Percentiles rank a stretch among this genome's conserved stretches.
Evolutionary conservation across 176 grass and related monocot genomes (phyloP).

Genomic region (Lolium rigidum): DNA sequence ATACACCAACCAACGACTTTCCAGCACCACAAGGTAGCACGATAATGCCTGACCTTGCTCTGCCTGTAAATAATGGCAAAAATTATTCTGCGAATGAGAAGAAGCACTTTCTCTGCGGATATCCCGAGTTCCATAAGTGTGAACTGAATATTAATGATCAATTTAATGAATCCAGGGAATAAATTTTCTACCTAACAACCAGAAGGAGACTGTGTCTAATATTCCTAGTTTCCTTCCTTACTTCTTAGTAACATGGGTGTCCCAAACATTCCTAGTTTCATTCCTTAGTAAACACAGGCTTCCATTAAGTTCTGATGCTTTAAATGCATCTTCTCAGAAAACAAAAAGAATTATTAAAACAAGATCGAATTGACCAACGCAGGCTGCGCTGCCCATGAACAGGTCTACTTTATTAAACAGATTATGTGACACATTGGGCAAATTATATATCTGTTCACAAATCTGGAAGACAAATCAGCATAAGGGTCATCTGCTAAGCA

Average conservation of each 20-base stretch:
- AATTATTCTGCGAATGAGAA: slow-evolving; percentile 15
- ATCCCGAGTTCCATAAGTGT: neutral
- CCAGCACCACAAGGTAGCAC: slow-evolving; percentile 98
- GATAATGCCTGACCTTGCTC: slow-evolving; percentile 96
- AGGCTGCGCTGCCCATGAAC: neutral
- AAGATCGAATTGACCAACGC: neutral
- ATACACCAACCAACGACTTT: slow-evolving; percentile 95
- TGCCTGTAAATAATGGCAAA: slow-evolving; percentile 50
- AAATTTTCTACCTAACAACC: neutral
- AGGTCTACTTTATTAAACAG: slow-evolving; percentile 3
- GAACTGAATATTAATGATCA: neutral
- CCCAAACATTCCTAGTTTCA: neutral
- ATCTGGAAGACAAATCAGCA: neutral
- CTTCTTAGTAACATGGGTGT: neutral
- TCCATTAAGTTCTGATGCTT: neutral
- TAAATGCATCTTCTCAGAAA: slow-evolving; percentile 7
- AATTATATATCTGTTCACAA: neutral
- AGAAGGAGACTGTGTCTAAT: neutral
- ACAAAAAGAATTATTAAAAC: neutral
- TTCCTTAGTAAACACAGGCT: neutral
- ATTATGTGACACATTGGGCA: neutral
- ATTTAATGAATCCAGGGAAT: neutral
- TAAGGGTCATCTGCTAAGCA: neutral
- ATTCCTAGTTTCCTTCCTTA: slow-evolving; percentile 18
- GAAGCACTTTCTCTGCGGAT: slow-evolving; percentile 9